phyloP scores from a whole-genome alignment of 2,329 filamentous ascomycete genomes.

The Sporothrix protearum region DNA sequence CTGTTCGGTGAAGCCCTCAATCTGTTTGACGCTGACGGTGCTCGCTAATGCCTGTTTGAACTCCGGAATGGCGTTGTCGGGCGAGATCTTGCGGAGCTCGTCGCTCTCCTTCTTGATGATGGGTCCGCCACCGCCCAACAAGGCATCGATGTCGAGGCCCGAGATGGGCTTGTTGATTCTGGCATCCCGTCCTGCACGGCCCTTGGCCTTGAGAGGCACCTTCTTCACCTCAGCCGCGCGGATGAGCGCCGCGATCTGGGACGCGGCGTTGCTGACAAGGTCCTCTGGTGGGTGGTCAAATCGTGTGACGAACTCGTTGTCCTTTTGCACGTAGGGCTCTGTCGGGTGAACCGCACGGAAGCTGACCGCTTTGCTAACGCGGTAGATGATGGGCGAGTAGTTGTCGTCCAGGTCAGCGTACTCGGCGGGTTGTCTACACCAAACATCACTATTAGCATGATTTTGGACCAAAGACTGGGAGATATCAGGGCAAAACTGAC shows the following conservation, averaged over 20 bases:
- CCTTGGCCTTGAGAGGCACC: conserved; percentile 76
- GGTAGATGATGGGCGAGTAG: conserved; percentile 82
- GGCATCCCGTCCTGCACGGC: conserved; percentile 64
- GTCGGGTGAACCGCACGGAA: conserved; percentile 74
- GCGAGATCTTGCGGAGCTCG: conserved; percentile 41
- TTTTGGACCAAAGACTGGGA: neutral
- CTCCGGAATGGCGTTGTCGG: conserved; percentile 78
- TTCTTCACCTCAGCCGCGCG: conserved; percentile 77
- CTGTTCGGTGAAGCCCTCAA: conserved; percentile 67
- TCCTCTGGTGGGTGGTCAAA: conserved; percentile 70
- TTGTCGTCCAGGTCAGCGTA: conserved; percentile 76
- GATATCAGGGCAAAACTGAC: conserved; percentile 42
- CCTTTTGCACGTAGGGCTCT: conserved; percentile 57
- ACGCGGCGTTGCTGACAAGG: conserved; percentile 55
- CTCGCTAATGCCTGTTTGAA: conserved; percentile 75
- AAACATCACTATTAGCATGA: conserved; percentile 13
- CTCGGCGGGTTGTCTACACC: conserved; percentile 50
- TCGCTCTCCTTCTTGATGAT: conserved; percentile 31
- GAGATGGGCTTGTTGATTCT: conserved; percentile 71
- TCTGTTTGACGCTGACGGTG: conserved; percentile 56
- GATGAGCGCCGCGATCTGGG: conserved; percentile 62
- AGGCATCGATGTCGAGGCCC: conserved; percentile 77
- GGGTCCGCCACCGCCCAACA: conserved; percentile 55
- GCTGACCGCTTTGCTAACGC: conserved; percentile 80
- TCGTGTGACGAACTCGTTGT: conserved; percentile 60